Base-by-base conservation (phyloP, 2,329 filamentous ascomycete species). In the Trichophyton schoenleinii region DNA sequence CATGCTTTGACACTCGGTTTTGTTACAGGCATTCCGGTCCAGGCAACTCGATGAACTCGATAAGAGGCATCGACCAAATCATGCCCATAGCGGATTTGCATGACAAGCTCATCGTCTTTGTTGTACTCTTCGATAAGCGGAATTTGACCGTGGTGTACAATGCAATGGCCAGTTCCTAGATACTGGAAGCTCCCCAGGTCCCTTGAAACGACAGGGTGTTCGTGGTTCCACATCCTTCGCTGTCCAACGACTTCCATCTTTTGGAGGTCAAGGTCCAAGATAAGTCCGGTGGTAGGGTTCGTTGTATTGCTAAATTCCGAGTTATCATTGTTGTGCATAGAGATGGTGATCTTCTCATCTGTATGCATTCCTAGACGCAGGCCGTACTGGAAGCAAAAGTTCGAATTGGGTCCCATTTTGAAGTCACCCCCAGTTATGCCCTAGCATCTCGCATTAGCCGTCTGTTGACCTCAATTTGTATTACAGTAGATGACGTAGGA, bases 401-500 rank as follows among this genome's bases (percentile, higher is more conserved):
- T 31, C 15, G 62, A 38, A 3, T 60, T 61, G n/a, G 34, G 44
- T 18, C 46, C 58, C 6, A 64, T 41, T 44, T 61, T 60, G 57
- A 66, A 66, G 52, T 66, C 58, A 13, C 64, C 64, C 5, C 64
- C 64, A 42, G 61, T 46, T 20, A 59, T 58, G 8, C 63, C 64
- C 61, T 64, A 58, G n/a, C 46, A 57, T 20, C 7, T 20, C 55
- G 11, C 8, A 31, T 44, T 42, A 36, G 52, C 31, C 15, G 34
- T 3, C 15, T 2, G 15, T 53, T 1, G n/a, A 9, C 22, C 6
- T 9, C 9, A 38, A 13, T 38, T 53, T n/a, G 22, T 28, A 13
- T 55, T 18, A 34, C 3, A 36, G 8, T 13, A 20, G 1, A 8
- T 8, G 5, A 22, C 3, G 25, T 22, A 28, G 3, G 13, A 4